These are phyloP conservation scores for Plectranthus barbatus DNA, from an alignment of 257 asterid species.

Conservation along the genomic window DNA sequence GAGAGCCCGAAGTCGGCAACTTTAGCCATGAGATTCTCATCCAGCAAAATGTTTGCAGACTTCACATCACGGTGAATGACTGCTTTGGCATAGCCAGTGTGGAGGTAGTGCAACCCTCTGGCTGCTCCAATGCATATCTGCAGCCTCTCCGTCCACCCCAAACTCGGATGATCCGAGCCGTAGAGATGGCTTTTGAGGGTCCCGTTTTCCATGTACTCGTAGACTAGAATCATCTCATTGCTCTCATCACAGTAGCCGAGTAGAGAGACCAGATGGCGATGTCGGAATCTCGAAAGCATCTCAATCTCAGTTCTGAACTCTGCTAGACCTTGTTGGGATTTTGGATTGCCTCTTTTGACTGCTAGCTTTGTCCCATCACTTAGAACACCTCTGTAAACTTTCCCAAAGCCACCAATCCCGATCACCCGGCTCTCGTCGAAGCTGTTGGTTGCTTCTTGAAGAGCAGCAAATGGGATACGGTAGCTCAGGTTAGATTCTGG, in stretches of 20 bases:
- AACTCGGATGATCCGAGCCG: slow-evolving; percentile 42
- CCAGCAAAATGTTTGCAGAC: slow-evolving; percentile 76
- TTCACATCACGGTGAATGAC: slow-evolving; percentile 82
- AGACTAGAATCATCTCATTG: slow-evolving; percentile 71
- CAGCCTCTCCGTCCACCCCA: slow-evolving; percentile 76
- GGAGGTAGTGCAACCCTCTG: slow-evolving; percentile 76
- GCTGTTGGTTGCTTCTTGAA: slow-evolving; percentile 60
- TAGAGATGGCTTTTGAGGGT: slow-evolving; percentile 69
- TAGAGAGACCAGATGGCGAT: slow-evolving; percentile 71
- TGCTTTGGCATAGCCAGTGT: slow-evolving; percentile 62
- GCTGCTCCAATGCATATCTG: slow-evolving; percentile 85
- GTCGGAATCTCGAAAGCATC: slow-evolving; percentile 83
- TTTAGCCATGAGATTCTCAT: slow-evolving; percentile 72
- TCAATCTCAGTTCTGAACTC: slow-evolving; percentile 82
- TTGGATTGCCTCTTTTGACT: slow-evolving; percentile 73
- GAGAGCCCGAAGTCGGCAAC: slow-evolving; percentile 88
- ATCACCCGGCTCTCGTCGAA: slow-evolving; percentile 70
- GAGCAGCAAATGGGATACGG: slow-evolving; percentile 65
- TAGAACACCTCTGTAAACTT: slow-evolving; percentile 67
- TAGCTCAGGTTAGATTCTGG: slow-evolving; percentile 53
- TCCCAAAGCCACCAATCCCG: slow-evolving; percentile 86
- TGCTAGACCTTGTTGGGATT: slow-evolving; percentile 66
- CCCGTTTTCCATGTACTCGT: slow-evolving; percentile 82
- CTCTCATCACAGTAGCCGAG: slow-evolving; percentile 79
- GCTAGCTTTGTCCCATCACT: slow-evolving; percentile 65